Percentiles rank a stretch among this genome's conserved stretches.
Conservation (phyloP, 257 asterid genomes). For the Capsicum chinense region DNA sequence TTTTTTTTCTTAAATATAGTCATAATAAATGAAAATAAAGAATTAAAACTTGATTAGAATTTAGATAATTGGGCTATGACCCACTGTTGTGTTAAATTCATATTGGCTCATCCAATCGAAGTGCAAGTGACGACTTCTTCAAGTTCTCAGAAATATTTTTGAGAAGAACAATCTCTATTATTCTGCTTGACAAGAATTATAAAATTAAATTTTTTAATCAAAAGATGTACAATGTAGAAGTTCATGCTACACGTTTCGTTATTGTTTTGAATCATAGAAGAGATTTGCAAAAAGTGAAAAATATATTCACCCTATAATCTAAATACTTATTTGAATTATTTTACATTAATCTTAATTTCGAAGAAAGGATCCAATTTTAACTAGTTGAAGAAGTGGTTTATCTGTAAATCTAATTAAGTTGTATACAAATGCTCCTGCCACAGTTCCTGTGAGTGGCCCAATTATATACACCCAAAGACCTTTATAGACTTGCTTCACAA, state of each 20-base stretch:
- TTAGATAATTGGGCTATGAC: no score
- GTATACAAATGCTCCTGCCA: slow-evolving; percentile 58
- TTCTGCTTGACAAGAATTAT: neutral
- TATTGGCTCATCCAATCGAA: no score
- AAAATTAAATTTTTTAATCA: no score
- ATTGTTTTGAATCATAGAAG: neutral
- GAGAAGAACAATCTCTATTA: no score
- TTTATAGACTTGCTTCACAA: slow-evolving; percentile 50
- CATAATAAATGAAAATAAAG: no score
- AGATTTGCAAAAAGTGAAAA: no score
- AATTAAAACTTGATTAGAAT: no score
- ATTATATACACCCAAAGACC: slow-evolving; percentile 66
- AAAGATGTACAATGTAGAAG: neutral
- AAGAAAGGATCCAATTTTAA: neutral
- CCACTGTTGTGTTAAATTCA: no score
- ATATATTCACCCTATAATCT: neutral
- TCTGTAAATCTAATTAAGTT: slow-evolving; percentile 56
- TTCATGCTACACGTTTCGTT: neutral
- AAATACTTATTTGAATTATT: neutral
- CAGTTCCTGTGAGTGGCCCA: slow-evolving; percentile 65
- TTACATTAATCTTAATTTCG: neutral
- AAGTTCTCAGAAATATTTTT: no score
- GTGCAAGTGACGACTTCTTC: no score
- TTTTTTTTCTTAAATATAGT: no score
- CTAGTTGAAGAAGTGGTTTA: slow-evolving; percentile 38